Base-by-base conservation (phyloP, 345 rosid genomes). In the Linum tenue region DNA sequence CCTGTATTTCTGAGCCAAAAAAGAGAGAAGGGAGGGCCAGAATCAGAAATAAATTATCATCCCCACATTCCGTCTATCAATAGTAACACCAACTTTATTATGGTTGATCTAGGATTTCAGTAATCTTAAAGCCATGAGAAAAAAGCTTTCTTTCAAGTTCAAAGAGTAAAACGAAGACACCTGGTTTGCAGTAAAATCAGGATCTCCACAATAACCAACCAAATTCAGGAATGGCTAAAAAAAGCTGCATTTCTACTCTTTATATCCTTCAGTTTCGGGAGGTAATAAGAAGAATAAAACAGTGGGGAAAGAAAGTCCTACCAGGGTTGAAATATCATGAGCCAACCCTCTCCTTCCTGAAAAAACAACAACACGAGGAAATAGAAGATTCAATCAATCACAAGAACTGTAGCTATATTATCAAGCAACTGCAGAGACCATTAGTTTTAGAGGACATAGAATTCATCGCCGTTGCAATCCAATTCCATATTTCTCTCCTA, bases 301-400 rank as follows among this genome's bases (percentile, higher is more conserved):
- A 48, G 14, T 36, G 42, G 12, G 65, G 60, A n/a, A 1, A 10
- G 0, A 50, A 63, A 57, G 53, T 62, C 91, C 71, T 88, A 92
- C 99, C 63, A 76, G 67, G 64, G 64, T 76, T 31, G 90, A 68
- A 42, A 81, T 69, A 61, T 88, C 98, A 64, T 88, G 91, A 39
- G 72, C 62, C 53, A 90, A 84, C 63, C 84, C 95, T 63, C 77
- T 79, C 71, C 72, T 70, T 40, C 86, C 96, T 92, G 84, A 78
- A 57, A 64, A 58, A 56, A 67, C 69, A 22, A 62, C 44, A 69
- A 58, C 65, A 40, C 16, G 11, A 48, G 14, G 3, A 4, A 15
- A 48, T 9, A 48, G 14, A 3, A 3, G 2, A 48, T 5, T 1
- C 14, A 9, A 48, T 48, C 53, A 7, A 61, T 60, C 39, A 31